Base-by-base conservation (phyloP, 208 protist genomes). In the Strigomonas culicis region DNA sequence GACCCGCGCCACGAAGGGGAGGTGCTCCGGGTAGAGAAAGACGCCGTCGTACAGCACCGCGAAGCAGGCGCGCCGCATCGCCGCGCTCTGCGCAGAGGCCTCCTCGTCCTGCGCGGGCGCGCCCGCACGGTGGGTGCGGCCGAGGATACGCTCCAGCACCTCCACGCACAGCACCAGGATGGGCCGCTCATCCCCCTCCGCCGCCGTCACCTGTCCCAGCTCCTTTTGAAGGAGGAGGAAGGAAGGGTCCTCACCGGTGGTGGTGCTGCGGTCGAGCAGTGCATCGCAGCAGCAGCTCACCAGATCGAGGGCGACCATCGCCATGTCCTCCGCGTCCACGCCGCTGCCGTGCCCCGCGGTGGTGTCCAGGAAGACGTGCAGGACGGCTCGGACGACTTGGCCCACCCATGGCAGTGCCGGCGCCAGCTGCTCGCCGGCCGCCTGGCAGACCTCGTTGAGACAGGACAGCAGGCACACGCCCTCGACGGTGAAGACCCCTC, bases 301-400 rank as follows among this genome's bases (percentile, higher is more conserved):
- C n/a, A 88, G 68, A 52, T 88, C 78, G 39, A 88, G 59, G 21
- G 74, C 64, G 34, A 85, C 66, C 64, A 79, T 77, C 46, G 57
- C 70, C 44, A 77, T 55, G 49, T 88, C 82, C 32, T 55, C 73
- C 32, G 70, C 63, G 65, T 84, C 65, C 39, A 76, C 63, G 4
- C 22, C 49, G 19, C 1, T 65, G 27, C 17, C 10, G 52, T 0
- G 25, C 13, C 4, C 24, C 0, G 56, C 46, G 27, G 24, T 63
- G 55, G 62, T 68, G 50, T 31, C 64, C 28, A 24, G 61, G 28
- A 66, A 79, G 39, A 58, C 46, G 25, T 56, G 32, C 19, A 74
- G 52, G 30, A 72, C 55, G 58, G 71, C 65, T 22, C 72, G 47
- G 6, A 53, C 53, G 4, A 74, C 70, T 34, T 68, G 59, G 1